phyloP scores from a whole-genome alignment of 129 eudicot species.

The Lactuca saligna region DNA sequence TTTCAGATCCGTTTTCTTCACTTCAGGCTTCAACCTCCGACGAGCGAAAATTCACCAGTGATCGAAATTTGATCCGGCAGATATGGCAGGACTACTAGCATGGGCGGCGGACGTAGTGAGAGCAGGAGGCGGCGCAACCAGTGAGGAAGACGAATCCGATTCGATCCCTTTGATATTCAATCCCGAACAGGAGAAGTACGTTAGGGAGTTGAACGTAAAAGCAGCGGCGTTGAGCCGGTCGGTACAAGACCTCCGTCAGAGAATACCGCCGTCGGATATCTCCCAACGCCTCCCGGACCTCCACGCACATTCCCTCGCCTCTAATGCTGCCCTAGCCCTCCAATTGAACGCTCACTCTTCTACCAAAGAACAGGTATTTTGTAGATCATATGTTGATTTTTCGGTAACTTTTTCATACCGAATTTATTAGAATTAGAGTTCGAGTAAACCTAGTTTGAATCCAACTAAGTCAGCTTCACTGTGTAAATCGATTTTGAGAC shows the following conservation, averaged over 20 bases:
- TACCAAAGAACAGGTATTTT: slow-evolving; percentile 70
- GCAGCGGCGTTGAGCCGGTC: slow-evolving; percentile 69
- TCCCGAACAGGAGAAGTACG: slow-evolving; percentile 69
- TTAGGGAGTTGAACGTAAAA: slow-evolving; percentile 49
- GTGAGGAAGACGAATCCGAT: slow-evolving; percentile 51
- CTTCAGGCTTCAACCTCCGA: slow-evolving; percentile 25
- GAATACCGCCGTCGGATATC: slow-evolving; percentile 85
- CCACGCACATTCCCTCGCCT: slow-evolving; percentile 93
- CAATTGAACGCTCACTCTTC: slow-evolving; percentile 87
- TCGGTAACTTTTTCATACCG: neutral
- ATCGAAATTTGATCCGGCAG: slow-evolving; percentile 24
- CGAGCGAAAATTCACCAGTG: slow-evolving; percentile 6
- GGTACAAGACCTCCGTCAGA: slow-evolving; percentile 77
- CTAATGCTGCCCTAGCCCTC: slow-evolving; percentile 79
- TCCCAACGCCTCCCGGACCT: slow-evolving; percentile 84
- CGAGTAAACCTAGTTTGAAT: slow-evolving; percentile 7
- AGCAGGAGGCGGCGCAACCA: slow-evolving; percentile 38
- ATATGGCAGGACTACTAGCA: slow-evolving; percentile 80
- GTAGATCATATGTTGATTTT: slow-evolving; percentile 7
- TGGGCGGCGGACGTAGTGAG: slow-evolving; percentile 93
- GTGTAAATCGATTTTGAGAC: neutral
- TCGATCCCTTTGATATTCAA: slow-evolving; percentile 75
- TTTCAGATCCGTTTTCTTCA: slow-evolving; percentile 18
- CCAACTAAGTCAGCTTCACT: neutral
- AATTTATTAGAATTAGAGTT: slow-evolving; percentile 11